phyloP scores from a whole-genome alignment of 306 rosid species.

The Castanea mollissima region DNA sequence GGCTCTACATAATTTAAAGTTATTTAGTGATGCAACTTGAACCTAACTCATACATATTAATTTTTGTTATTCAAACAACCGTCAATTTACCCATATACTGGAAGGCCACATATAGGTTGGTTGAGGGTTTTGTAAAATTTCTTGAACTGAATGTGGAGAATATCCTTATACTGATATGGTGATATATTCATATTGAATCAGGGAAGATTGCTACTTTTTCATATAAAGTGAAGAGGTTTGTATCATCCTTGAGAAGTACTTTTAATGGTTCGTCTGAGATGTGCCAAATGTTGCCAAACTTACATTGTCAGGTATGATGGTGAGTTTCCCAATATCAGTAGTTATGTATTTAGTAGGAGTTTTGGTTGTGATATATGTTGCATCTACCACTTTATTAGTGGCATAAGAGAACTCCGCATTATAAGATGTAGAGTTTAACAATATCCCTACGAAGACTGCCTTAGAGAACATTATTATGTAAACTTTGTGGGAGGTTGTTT shows the following conservation, averaged over 20 bases:
- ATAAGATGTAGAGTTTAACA: background rate
- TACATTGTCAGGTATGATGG: slow-evolving; percentile 88
- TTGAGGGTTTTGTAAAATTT: background rate
- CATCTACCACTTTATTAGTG: background rate
- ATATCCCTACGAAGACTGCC: background rate
- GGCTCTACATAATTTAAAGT: background rate
- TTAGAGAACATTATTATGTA: background rate
- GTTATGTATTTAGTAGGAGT: background rate
- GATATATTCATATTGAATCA: slow-evolving; percentile 34
- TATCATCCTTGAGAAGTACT: slow-evolving; percentile 26
- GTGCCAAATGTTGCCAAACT: slow-evolving; percentile 25
- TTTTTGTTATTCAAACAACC: background rate
- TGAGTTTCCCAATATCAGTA: slow-evolving; percentile 47
- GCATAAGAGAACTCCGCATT: background rate
- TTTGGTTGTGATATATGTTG: background rate
- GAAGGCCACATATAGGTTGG: background rate
- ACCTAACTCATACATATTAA: background rate
- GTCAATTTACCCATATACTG: background rate
- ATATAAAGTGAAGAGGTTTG: slow-evolving; percentile 36
- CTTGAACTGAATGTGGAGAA: background rate
- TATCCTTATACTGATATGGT: slow-evolving; percentile 9
- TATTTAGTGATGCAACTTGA: no score
- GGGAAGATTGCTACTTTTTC: slow-evolving; percentile 53
- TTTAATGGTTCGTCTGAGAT: slow-evolving; percentile 21
- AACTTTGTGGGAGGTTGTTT: background rate